phyloP scores from a whole-genome alignment of 331 rosid species.

The Rhamnella rubrinervis region DNA sequence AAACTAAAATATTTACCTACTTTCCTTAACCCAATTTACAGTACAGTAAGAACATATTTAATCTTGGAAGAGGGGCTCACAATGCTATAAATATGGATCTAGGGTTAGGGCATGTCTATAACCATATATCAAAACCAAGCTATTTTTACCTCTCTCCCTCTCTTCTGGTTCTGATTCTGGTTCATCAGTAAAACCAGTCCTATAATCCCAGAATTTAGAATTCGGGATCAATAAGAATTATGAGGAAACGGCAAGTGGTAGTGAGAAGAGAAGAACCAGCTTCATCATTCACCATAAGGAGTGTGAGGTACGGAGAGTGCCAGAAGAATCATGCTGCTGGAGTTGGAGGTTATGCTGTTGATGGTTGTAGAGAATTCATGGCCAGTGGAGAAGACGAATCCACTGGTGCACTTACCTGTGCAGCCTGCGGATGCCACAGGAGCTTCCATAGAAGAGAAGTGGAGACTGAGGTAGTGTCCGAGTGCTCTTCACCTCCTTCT shows the following conservation, averaged over 20 bases:
- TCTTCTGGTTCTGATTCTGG: too few species aligned
- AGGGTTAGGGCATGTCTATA: constrained; percentile 47
- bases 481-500: constrained; percentile 60
- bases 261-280: constrained; percentile 62
- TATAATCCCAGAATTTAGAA: too few species aligned
- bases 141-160: constrained; percentile 8
- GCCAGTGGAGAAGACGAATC: constrained; percentile 78
- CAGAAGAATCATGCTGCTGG: constrained; percentile 97
- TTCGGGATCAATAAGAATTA: not conserved
- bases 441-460: constrained; percentile 79
- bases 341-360: constrained; percentile 90
- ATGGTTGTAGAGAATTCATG: constrained; percentile 97
- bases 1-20: constrained; percentile 3
- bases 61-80: constrained; percentile 8
- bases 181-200: too few species aligned
- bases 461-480: constrained; percentile 59
- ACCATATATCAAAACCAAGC: constrained; percentile 17
- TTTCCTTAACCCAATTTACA: not conserved
- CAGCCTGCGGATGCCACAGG: constrained; percentile 94
- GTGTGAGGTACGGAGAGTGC: constrained; percentile 83
- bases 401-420: constrained; percentile 66
- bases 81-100: constrained; percentile 41
- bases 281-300: constrained; percentile 30
- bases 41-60: not conserved
- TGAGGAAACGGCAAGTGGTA: constrained; percentile 98